Base-by-base conservation (phyloP, 306 rosid genomes). In the Lathyrus aphaca region DNA sequence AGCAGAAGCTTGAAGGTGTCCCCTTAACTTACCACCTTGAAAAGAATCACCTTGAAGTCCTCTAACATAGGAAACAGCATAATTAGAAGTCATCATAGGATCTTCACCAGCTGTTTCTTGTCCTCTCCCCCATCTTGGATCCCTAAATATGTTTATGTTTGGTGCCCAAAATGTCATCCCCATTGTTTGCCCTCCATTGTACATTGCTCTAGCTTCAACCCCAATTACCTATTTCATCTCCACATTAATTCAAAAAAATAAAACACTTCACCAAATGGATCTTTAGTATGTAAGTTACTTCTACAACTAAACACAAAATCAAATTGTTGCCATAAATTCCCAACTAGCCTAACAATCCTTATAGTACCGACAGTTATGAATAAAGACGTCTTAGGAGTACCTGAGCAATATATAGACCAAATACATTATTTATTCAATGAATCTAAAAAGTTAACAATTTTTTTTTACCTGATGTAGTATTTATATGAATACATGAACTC, bases 101-200 rank as follows among this genome's bases (percentile, higher is more conserved):
- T 94, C 99, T 79, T 94, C 99, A 9, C 99, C 99, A 1, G 97
- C 87, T 4, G 99, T 94, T 62, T 94, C 99, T 74, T 94, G 97
- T 11, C 99, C 99, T 78, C 99, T 82, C 0, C 99, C 97, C 99
- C 97, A 94, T 73, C 99, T 78, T 1, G 97, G 99, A 39, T 94
- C 99, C 56, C 99, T 91, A 38, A 85, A 94, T 11, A 94, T 86
- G 82, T 94, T 94, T 0, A 94, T 91, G 58, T 94, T 94, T 0
- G 99, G 99, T 17, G 99, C 92, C 99, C 97, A 94, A 55, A 94
- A 94, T 4, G 97, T 94, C 87, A 94, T 80, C 21, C 99, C 99
- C 19, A 0, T 59, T 0, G 97, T 87, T 69, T 94, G 91, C 7
- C 96, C 97, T 0, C 78, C 92, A 82, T 94, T 94, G 75, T 88